Percentiles rank a stretch among this genome's conserved stretches.
Evolutionary conservation across 129 eudicot species (phyloP).

Genomic region (Tanacetum coccineum): DNA sequence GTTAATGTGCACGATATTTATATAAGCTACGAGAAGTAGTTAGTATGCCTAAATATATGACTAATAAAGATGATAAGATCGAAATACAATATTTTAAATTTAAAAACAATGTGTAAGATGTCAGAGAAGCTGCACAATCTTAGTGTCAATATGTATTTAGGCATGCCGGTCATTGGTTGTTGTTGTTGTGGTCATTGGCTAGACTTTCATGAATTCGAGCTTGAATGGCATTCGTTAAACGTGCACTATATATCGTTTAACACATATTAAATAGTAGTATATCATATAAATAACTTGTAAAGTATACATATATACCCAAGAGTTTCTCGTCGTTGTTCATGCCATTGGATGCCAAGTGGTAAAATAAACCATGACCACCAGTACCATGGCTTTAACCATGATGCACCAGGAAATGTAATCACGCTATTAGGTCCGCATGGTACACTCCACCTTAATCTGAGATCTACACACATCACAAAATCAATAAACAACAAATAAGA

Average conservation of each 20-base stretch:
- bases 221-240: no score
- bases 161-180: no score
- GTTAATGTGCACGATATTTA: no score
- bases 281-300: neutral
- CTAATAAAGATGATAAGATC: no score
- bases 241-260: neutral
- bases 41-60: no score
- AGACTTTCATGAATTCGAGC: no score
- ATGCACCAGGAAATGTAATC: conserved; percentile 90
- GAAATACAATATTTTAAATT: no score
- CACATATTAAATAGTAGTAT: neutral
- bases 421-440: conserved; percentile 98
- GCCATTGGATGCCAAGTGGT: conserved; percentile 93
- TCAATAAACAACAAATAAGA: neutral
- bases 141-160: no score
- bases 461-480: conserved; percentile 41
- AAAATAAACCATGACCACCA: conserved; percentile 99
- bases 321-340: conserved; percentile 67
- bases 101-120: no score
- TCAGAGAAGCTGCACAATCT: no score
- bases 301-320: conserved; percentile 47
- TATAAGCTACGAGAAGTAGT: no score
- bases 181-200: no score
- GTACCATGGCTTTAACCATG: conserved; percentile 93
- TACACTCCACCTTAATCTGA: conserved; percentile 83